Conservation (phyloP, 495 filamentous ascomycete species). For the Barbatosphaeria neglecta region DNA sequence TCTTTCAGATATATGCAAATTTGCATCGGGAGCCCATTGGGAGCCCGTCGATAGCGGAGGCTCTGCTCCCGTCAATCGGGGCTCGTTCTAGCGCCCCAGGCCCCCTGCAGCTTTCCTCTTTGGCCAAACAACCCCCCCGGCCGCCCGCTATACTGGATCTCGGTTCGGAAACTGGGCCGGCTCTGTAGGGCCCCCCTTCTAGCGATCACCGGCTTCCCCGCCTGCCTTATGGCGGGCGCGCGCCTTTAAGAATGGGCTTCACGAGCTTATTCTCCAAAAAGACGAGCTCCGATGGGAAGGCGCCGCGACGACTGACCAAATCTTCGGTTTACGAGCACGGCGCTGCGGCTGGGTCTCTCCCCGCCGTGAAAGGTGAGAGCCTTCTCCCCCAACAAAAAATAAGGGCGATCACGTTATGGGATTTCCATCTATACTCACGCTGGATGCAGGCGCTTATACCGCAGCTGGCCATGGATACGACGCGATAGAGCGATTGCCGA, state of each 20-base stretch:
- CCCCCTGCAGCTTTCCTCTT: background rate
- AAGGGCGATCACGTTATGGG: background rate
- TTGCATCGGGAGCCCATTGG: too few species aligned
- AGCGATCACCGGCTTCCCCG: background rate
- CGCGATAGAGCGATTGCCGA: constrained; percentile 15
- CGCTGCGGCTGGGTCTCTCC: constrained; percentile 12
- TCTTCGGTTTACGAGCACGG: constrained; percentile 16
- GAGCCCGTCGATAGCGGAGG: background rate
- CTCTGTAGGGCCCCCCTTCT: background rate
- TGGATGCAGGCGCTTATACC: constrained; percentile 18
- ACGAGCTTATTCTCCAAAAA: constrained; percentile 27
- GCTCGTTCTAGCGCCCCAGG: background rate
- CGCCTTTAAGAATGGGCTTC: constrained; percentile 25
- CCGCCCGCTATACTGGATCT: background rate
- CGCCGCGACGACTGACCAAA: constrained; percentile 13
- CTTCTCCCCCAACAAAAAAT: constrained; percentile 4
- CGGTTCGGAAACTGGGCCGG: background rate
- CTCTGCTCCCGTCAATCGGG: background rate
- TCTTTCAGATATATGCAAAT: background rate
- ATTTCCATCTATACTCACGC: constrained; percentile 10
- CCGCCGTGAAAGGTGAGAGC: constrained; percentile 23
- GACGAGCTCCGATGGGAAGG: constrained; percentile 8
- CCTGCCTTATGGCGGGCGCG: constrained; percentile 9
- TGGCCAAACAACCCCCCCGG: background rate
- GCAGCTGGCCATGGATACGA: constrained; percentile 17